Evolutionary conservation across 2,329 filamentous ascomycete species (phyloP), one percentile per base, ranked within the genome.

Genomic region (Aschersonia sp.): DNA sequence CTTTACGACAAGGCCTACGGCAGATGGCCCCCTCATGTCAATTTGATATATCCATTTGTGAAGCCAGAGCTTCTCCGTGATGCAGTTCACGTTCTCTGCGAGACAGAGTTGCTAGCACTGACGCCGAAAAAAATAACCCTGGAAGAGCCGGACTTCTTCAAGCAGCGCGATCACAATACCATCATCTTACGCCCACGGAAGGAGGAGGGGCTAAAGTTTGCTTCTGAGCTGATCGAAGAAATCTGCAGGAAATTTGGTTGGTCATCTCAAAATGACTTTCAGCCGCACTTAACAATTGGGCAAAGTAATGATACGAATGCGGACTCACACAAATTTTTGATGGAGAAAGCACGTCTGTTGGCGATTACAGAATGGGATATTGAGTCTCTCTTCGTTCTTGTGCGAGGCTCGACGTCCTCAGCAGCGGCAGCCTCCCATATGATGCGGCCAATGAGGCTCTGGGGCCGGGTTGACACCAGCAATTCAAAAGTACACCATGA

Each of bases 11-110:
- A 76, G 50, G 69, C 72, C 0, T 74, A 73, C 52, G 66, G 65
- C 30, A 75, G 69, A 60, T 84, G 81, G 81, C 79, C 80, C 4
- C 76, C 79, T 10, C 81, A 84, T 54, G 58, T 84, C 55, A 84
- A 83, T 53, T 60, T 84, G 30, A 54, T 83, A 29, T 84, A 84
- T 56, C 81, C 80, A 0, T 84, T 83, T 57, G 76, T 82, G 6
- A 58, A 61, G 3, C 61, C 67, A 0, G 68, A 73, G 2, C 53
- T 54, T 7, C 64, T 84, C 2, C 54, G 62, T 1, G 54, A 58
- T 22, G 76, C 73, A 2, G 62, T 63, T 1, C 58, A 65, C 4
- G 48, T 54, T 11, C 49, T 62, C 4, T 46, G 50, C n/a, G 44
- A 51, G 29, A 44, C 56, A 45, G 32, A 53, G 43, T 45, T 50